A percentile compares a stretch with the other conserved stretches of the same genome.
phyloP scores from a whole-genome alignment of 352 stramenopile species.

The Globisporangium takayamanum region DNA sequence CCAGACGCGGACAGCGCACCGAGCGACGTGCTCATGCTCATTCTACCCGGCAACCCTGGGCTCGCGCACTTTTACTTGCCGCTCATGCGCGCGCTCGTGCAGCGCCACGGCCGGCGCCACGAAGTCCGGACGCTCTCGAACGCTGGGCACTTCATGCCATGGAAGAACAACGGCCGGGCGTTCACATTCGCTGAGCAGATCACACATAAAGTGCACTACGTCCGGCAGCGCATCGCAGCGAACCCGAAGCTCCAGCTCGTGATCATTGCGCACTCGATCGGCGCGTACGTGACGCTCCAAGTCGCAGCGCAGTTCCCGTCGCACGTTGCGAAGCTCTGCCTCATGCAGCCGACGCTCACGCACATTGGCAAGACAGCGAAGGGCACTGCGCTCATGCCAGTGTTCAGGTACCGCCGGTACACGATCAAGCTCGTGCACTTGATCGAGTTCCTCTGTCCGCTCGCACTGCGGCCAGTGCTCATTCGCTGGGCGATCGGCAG shows the following conservation, averaged over 20 bases:
- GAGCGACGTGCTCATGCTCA: constrained; percentile 42
- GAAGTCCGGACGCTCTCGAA: constrained; percentile 63
- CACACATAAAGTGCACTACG: constrained; percentile 46
- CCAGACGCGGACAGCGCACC: constrained; percentile 6
- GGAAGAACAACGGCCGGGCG: constrained; percentile 42
- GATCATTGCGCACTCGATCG: constrained; percentile 66
- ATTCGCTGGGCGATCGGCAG: constrained; percentile 31
- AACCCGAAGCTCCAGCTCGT: constrained; percentile 44
- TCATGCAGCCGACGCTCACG: constrained; percentile 70
- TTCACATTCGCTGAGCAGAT: constrained; percentile 57
- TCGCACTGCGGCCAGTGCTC: constrained; percentile 36
- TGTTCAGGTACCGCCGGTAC: constrained; percentile 36
- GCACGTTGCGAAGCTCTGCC: constrained; percentile 47
- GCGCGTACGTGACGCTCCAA: constrained; percentile 44
- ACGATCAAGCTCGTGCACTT: constrained; percentile 27
- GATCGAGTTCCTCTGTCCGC: constrained; percentile 38
- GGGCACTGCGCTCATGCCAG: constrained; percentile 34
- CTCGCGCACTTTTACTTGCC: constrained; percentile 60
- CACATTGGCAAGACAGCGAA: constrained; percentile 47
- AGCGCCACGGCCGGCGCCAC: constrained; percentile 21
- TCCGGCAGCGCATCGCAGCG: constrained; percentile 29
- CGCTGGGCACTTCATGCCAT: constrained; percentile 57
- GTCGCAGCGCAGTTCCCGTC: constrained; percentile 46
- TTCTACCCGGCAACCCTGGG: constrained; percentile 64
- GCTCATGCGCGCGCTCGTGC: constrained; percentile 49